Conservation (phyloP, 768 basidiomycete species). For the Leccinum truebloodii region DNA sequence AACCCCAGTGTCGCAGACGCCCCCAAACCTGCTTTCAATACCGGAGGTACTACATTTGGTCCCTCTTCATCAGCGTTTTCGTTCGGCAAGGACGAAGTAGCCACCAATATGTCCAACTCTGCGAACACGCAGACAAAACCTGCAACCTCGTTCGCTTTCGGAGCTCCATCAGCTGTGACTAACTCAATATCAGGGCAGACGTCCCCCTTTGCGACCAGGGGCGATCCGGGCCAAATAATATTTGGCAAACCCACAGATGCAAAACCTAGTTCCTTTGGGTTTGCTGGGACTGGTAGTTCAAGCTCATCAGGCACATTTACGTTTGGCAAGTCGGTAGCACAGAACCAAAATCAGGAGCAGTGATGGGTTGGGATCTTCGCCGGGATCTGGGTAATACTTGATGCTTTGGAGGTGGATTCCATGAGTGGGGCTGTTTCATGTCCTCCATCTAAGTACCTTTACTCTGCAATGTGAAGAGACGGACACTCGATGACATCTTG, state of each 20-base stretch:
- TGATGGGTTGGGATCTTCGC: constrained; percentile 9
- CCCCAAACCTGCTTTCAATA: constrained; percentile 3
- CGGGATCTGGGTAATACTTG: not conserved
- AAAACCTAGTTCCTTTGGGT: constrained; percentile 35
- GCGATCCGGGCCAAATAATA: constrained; percentile 8
- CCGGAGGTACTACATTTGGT: constrained; percentile 13
- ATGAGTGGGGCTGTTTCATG: not conserved
- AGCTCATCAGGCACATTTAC: constrained; percentile 17
- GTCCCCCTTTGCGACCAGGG: not conserved
- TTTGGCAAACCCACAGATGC: constrained; percentile 22
- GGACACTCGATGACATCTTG: constrained; percentile 7
- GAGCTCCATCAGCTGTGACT: constrained; percentile 10
- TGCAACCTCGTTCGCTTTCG: constrained; percentile 25
- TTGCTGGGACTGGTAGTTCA: constrained; percentile 24
- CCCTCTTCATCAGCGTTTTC: constrained; percentile 11
- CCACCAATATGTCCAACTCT: constrained; percentile 6
- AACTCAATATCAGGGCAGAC: constrained; percentile 15
- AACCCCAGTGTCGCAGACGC: not conserved
- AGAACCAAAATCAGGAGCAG: constrained; percentile 38
- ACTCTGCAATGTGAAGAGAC: not conserved
- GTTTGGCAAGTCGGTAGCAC: constrained; percentile 30
- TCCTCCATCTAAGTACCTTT: not conserved
- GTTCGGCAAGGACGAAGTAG: constrained; percentile 20
- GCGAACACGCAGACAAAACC: constrained; percentile 29
- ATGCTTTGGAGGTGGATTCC: not conserved